Percentiles rank a stretch among this genome's conserved stretches.
phyloP scores from a whole-genome alignment of 495 filamentous ascomycete species.

The Neurospora africana region DNA sequence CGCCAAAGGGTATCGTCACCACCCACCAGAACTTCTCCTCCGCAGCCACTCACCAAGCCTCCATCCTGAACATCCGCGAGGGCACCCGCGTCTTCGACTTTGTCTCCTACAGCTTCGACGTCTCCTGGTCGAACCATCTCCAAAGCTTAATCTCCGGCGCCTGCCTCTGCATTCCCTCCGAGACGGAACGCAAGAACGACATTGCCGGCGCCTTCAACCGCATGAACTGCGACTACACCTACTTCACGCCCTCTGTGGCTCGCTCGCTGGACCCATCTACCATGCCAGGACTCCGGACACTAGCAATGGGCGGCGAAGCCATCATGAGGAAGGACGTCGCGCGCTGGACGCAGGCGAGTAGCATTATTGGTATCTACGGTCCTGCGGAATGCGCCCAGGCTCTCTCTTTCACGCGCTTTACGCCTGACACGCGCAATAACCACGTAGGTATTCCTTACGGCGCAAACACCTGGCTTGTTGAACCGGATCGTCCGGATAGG shows the following conservation, averaged over 20 bases:
- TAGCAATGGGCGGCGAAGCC: constrained; percentile 20
- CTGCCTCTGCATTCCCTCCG: constrained; percentile 24
- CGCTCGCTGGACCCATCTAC: constrained; percentile 8
- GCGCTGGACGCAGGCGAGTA: constrained; percentile 18
- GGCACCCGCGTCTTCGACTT: constrained; percentile 48
- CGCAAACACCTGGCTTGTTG: constrained; percentile 13
- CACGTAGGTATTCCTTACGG: neutral
- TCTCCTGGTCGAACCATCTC: constrained; percentile 44
- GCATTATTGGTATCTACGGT: constrained; percentile 45
- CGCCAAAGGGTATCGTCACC: constrained; percentile 37
- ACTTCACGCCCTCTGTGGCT: constrained; percentile 17
- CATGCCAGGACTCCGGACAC: constrained; percentile 14
- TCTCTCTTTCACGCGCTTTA: neutral
- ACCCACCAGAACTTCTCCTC: constrained; percentile 33
- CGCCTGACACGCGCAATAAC: neutral
- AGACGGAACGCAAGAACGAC: constrained; percentile 17
- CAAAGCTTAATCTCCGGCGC: constrained; percentile 37
- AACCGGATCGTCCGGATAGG: constrained; percentile 20
- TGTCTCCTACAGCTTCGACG: constrained; percentile 51
- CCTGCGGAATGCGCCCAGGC: constrained; percentile 38
- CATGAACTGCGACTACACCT: neutral
- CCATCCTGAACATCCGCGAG: constrained; percentile 9
- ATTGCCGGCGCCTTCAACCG: constrained; percentile 20
- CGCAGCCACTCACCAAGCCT: constrained; percentile 15
- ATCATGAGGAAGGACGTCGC: constrained; percentile 10